Conservation (phyloP, 805 yeast species). For the Ogataea thermomethanolica region DNA sequence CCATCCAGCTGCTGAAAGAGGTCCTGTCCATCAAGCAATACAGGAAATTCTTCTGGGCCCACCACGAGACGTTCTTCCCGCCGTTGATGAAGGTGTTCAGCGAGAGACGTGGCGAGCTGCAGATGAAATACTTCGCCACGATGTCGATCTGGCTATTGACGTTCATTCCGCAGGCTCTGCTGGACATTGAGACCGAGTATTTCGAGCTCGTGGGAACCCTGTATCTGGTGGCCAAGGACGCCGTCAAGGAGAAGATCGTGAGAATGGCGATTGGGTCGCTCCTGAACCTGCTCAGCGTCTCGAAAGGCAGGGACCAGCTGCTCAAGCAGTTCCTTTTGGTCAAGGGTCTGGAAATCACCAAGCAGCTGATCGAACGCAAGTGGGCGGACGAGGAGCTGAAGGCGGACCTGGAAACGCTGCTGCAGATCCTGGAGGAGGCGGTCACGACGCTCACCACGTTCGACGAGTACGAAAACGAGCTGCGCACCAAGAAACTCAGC, state of each 20-base stretch:
- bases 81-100: slow-evolving; percentile 46
- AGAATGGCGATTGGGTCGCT: slow-evolving; percentile 78
- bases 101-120: slow-evolving; percentile 53
- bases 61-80: slow-evolving; percentile 43
- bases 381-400: slow-evolving; percentile 93
- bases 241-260: slow-evolving; percentile 89
- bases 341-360: slow-evolving; percentile 67
- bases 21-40: slow-evolving; percentile 52
- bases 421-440: slow-evolving; percentile 61
- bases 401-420: slow-evolving; percentile 59
- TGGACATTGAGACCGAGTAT: slow-evolving; percentile 47
- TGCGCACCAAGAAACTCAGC: slow-evolving; percentile 69
- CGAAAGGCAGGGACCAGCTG: slow-evolving; percentile 40
- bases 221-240: slow-evolving; percentile 62
- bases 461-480: slow-evolving; percentile 86
- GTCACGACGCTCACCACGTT: slow-evolving; percentile 81
- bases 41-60: slow-evolving; percentile 49
- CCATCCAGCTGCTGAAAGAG: slow-evolving; percentile 62
- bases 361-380: slow-evolving; percentile 75
- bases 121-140: slow-evolving; percentile 77
- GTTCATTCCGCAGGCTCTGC: slow-evolving; percentile 56
- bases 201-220: slow-evolving; percentile 51
- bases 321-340: slow-evolving; percentile 69
- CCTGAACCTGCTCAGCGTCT: slow-evolving; percentile 49
- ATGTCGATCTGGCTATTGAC: slow-evolving; percentile 82